Conservation (phyloP, 2,329 filamentous ascomycete genomes). For the Diaporthe sp. region DNA sequence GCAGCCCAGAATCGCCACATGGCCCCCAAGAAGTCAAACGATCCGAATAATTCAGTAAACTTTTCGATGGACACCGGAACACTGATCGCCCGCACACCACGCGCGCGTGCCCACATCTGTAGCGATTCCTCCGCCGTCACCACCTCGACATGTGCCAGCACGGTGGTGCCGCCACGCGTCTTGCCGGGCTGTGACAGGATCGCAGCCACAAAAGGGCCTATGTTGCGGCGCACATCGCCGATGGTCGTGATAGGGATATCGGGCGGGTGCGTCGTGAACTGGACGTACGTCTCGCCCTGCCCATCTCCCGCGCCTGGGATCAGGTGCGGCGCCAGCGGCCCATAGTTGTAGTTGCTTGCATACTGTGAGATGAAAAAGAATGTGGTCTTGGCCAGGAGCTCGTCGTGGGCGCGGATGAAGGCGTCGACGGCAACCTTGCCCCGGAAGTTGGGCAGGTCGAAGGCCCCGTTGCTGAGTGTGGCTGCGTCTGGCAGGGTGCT, state of each 20-base stretch:
- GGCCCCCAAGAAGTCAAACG: not conserved
- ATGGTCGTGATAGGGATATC: conserved; percentile 43
- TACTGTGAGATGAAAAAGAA: conserved; percentile 44
- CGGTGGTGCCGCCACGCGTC: conserved; percentile 43
- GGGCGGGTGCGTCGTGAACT: conserved; percentile 41
- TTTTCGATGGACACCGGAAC: not conserved
- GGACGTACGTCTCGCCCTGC: conserved; percentile 40
- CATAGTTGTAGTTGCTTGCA: conserved; percentile 25
- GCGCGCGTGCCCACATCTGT: conserved; percentile 41
- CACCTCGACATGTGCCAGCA: conserved; percentile 41
- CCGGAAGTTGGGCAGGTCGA: conserved; percentile 50
- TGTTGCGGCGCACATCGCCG: conserved; percentile 45
- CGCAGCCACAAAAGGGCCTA: conserved; percentile 46
- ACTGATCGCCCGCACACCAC: not conserved
- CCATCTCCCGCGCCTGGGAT: conserved; percentile 34
- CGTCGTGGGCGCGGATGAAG: conserved; percentile 47
- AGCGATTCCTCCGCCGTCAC: conserved; percentile 43
- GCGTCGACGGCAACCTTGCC: conserved; percentile 51
- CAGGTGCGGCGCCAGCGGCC: conserved; percentile 33
- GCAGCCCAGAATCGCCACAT: conserved; percentile 1
- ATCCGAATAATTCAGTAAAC: not conserved
- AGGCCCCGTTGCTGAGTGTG: conserved; percentile 42
- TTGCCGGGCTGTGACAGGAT: conserved; percentile 45
- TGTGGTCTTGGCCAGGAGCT: conserved; percentile 48
- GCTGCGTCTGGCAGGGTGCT: conserved; percentile 51